Evolutionary conservation across 495 filamentous ascomycete species (phyloP).

Genomic region (Penicilliopsis zonata): DNA sequence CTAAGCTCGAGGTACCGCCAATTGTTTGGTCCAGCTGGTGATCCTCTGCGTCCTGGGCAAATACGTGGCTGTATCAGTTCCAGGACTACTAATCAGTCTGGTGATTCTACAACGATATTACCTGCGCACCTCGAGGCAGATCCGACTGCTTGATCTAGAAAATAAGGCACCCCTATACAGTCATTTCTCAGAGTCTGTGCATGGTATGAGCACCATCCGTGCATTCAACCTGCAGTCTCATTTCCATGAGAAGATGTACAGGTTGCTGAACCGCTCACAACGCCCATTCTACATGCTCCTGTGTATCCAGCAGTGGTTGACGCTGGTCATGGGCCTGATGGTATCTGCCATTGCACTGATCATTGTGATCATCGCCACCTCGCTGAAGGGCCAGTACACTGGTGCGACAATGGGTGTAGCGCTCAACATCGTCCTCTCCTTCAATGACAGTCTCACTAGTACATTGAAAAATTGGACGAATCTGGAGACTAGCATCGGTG

Average conservation of each 20-base stretch:
- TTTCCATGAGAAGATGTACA: conserved; percentile 9
- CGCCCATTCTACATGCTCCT: conserved; percentile 30
- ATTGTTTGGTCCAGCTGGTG: conserved; percentile 9
- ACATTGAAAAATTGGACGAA: conserved; percentile 8
- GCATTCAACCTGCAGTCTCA: conserved; percentile 28
- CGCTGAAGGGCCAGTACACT: conserved; percentile 6
- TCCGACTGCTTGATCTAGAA: conserved; percentile 46
- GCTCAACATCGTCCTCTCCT: conserved; percentile 10
- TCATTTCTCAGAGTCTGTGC: conserved; percentile 51
- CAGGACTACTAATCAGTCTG: conserved; percentile 16
- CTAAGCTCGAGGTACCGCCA: too few species aligned
- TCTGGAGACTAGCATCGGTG: conserved; percentile 15
- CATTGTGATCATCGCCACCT: conserved; percentile 7
- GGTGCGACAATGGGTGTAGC: conserved; percentile 10
- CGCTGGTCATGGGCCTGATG: conserved; percentile 26
- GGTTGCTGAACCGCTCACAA: conserved; percentile 22
- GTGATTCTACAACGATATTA: conserved; percentile 42
- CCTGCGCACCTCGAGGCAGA: conserved; percentile 47
- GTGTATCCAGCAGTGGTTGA: conserved; percentile 30
- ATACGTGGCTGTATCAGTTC: conserved; percentile 12
- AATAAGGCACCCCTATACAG: conserved; percentile 55
- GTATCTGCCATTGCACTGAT: conserved; percentile 23
- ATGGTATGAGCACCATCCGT: conserved; percentile 31
- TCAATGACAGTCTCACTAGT: conserved; percentile 5
- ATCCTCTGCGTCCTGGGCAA: conserved; percentile 13